Evolutionary conservation across 2,329 filamentous ascomycete genomes (phyloP).

Genomic region (Aplosporella prunicola): DNA sequence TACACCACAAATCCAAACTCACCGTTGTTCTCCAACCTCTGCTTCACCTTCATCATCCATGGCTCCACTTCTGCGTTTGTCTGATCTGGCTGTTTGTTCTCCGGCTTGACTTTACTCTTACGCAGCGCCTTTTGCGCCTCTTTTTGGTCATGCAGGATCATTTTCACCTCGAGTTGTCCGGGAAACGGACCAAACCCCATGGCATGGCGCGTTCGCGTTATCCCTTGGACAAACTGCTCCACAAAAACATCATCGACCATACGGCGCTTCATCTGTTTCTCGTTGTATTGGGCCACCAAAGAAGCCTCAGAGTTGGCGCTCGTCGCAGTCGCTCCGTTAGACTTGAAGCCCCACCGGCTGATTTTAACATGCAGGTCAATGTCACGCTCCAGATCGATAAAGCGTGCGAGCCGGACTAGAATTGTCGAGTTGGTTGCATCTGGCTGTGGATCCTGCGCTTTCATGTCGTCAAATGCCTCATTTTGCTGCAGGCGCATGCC

Average conservation of each 20-base stretch:
- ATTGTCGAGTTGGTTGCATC: conserved; percentile 2
- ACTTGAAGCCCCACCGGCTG: conserved; percentile 2
- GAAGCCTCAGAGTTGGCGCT: too few relatives aligned
- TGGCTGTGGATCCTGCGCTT: background rate
- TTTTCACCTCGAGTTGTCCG: background rate
- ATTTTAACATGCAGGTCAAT: conserved; percentile 2
- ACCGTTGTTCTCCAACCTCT: background rate
- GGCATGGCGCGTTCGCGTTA: conserved; percentile 1
- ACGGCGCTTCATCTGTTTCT: background rate
- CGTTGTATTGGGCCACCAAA: background rate
- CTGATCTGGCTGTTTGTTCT: too few relatives aligned
- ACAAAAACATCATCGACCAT: background rate
- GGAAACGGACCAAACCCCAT: conserved; percentile 3
- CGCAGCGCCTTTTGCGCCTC: background rate
- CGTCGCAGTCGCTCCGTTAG: too few relatives aligned
- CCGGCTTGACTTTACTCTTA: too few relatives aligned
- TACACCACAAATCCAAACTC: conserved; percentile 2
- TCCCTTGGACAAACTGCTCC: background rate
- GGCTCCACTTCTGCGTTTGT: conserved; percentile 5
- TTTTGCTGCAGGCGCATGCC: background rate
- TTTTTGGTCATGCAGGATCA: background rate
- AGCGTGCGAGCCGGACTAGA: background rate
- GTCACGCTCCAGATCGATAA: conserved; percentile 2
- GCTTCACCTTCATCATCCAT: background rate
- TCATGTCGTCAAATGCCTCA: background rate